phyloP scores from a whole-genome alignment of 495 filamentous ascomycete genomes.

The Rusavskia elegans region DNA sequence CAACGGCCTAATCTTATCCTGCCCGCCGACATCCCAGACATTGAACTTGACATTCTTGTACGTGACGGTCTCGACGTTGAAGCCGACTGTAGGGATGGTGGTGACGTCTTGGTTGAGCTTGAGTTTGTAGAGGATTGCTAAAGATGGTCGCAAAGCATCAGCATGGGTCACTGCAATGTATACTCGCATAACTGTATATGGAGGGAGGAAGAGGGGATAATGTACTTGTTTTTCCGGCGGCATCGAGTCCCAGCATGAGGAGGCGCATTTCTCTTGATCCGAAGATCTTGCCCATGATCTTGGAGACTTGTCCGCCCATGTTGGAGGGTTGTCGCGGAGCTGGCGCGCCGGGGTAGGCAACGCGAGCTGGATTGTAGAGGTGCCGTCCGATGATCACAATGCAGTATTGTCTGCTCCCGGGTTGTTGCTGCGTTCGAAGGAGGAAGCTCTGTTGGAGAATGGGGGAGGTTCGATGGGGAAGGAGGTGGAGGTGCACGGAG shows the following conservation, averaged over 20 bases:
- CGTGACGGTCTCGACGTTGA: constrained; percentile 99
- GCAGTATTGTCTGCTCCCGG: not conserved
- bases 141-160: not conserved
- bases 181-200: not conserved
- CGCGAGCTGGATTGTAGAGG: not conserved
- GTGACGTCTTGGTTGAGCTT: constrained; percentile 98
- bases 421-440: not conserved
- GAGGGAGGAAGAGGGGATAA: not conserved
- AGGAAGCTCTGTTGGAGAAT: not conserved
- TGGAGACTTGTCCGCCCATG: constrained; percentile 73
- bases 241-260: constrained; percentile 98
- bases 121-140: constrained; percentile 94
- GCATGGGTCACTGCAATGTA: not conserved
- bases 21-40: constrained; percentile 99
- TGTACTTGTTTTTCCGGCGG: constrained; percentile 86
- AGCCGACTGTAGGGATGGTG: constrained; percentile 97
- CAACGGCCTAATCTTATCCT: constrained; percentile 99
- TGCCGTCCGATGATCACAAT: not conserved
- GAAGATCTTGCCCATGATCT: constrained; percentile 94
- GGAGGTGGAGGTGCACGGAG: not conserved
- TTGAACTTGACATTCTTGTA: constrained; percentile 99
- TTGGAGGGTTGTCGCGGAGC: constrained; percentile 3
- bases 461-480: not conserved
- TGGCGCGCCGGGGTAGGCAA: not conserved
- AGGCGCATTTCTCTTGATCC: constrained; percentile 91